phyloP scores from a whole-genome alignment of 2,329 filamentous ascomycete genomes.

The Chrysoporthe cubensis region DNA sequence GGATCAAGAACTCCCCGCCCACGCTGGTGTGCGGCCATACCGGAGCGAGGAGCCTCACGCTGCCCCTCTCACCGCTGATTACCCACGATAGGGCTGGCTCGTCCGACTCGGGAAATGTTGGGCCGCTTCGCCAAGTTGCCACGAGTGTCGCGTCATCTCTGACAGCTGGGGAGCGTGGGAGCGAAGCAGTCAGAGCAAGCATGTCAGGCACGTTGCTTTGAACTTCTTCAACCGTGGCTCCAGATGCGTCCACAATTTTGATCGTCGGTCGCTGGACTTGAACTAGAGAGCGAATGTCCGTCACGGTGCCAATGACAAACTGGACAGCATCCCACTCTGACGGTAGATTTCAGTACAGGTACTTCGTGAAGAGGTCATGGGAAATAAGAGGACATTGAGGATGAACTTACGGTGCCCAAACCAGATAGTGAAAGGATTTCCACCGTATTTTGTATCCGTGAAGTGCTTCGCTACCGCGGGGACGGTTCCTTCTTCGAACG shows the following conservation, averaged over 20 bases:
- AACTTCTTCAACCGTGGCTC: constrained; percentile 39
- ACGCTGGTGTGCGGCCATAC: constrained; percentile 37
- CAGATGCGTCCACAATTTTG: constrained; percentile 39
- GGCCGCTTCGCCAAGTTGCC: constrained; percentile 47
- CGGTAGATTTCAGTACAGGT: not conserved
- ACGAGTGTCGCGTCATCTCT: constrained; percentile 42
- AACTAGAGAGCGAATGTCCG: constrained; percentile 44
- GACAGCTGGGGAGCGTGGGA: constrained; percentile 34
- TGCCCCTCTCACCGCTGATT: constrained; percentile 52
- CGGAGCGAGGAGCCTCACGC: constrained; percentile 43
- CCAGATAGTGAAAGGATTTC: constrained; percentile 48
- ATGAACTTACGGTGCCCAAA: constrained; percentile 45
- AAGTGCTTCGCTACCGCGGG: constrained; percentile 50
- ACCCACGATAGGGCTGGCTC: constrained; percentile 49
- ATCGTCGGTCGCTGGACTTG: constrained; percentile 49
- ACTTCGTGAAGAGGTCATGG: constrained; percentile 37
- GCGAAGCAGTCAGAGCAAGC: constrained; percentile 37
- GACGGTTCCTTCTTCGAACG: constrained; percentile 39
- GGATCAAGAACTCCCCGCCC: constrained; percentile 46
- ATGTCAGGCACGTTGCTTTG: constrained; percentile 36
- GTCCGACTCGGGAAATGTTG: constrained; percentile 45
- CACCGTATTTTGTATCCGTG: constrained; percentile 50
- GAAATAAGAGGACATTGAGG: not conserved
- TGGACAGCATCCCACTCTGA: constrained; percentile 48
- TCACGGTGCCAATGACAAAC: constrained; percentile 50